phyloP scores from a whole-genome alignment of 495 filamentous ascomycete species.

The Lichenothelia convexa region DNA sequence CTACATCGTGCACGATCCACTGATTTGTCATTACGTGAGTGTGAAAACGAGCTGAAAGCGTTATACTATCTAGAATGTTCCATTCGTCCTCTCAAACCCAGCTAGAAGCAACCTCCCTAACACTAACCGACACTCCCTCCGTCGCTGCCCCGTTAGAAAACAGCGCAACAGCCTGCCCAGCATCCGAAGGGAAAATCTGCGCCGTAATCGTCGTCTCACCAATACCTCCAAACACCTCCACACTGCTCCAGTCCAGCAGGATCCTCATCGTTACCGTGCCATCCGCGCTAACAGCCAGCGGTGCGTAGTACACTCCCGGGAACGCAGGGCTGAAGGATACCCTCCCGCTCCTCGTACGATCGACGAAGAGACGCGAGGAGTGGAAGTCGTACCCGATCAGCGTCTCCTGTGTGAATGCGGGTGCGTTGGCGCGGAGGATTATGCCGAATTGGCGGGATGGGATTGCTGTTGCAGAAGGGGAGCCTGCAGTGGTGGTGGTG shows the following conservation, averaged over 20 bases:
- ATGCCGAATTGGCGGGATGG: too few species aligned
- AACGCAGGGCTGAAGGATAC: slow-evolving; percentile 16
- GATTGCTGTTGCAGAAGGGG: too few species aligned
- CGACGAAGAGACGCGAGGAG: slow-evolving; percentile 13
- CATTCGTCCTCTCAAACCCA: too few species aligned
- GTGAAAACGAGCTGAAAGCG: too few species aligned
- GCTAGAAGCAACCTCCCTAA: too few species aligned
- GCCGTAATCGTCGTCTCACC: slow-evolving; percentile 20
- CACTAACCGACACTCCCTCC: not conserved
- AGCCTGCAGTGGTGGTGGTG: too few species aligned
- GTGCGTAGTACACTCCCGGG: slow-evolving; percentile 14
- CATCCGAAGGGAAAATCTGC: slow-evolving; percentile 19
- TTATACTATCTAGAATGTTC: too few species aligned
- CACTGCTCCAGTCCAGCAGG: slow-evolving; percentile 20
- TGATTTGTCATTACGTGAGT: too few species aligned
- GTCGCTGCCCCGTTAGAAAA: slow-evolving; percentile 10
- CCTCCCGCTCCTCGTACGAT: slow-evolving; percentile 17
- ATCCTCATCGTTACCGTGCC: slow-evolving; percentile 13
- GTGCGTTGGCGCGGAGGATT: slow-evolving; percentile 8
- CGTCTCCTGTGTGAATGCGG: slow-evolving; percentile 10
- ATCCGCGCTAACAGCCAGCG: slow-evolving; percentile 6
- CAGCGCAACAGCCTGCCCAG: slow-evolving; percentile 12
- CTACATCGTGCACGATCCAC: too few species aligned
- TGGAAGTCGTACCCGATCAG: slow-evolving; percentile 9
- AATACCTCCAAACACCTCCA: slow-evolving; percentile 21